Conservation (phyloP, 164 flowering plant genomes). For the Vitis rupestris region DNA sequence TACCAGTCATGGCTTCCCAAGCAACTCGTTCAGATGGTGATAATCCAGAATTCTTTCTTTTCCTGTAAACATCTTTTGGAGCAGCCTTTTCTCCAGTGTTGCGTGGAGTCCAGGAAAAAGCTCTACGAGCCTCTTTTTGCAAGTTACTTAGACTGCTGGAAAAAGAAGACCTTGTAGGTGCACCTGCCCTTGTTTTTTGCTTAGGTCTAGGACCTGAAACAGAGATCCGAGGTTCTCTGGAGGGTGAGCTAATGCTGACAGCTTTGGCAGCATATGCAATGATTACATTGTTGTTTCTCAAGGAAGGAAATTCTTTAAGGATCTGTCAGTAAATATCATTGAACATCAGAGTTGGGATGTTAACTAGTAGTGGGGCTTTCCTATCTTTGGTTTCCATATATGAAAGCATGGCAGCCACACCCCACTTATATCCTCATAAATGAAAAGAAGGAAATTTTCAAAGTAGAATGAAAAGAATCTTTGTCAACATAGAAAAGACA, state of each 20-base stretch:
- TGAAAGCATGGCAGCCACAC: background rate
- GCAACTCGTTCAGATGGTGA: constrained; percentile 74
- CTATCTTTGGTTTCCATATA: background rate
- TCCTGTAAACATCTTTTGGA: constrained; percentile 76
- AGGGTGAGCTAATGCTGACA: constrained; percentile 56
- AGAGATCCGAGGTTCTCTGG: constrained; percentile 72
- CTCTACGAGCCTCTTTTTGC: constrained; percentile 95
- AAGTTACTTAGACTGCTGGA: constrained; percentile 80
- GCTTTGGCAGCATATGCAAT: constrained; percentile 88
- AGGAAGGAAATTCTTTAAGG: constrained; percentile 83
- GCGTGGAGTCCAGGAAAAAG: constrained; percentile 95
- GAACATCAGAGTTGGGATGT: background rate
- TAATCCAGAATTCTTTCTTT: constrained; percentile 93
- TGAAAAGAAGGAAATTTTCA: background rate
- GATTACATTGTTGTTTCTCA: constrained; percentile 71
- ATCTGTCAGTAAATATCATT: constrained; percentile 52
- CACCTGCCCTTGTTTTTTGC: constrained; percentile 62
- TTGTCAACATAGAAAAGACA: no score
- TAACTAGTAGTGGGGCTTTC: background rate
- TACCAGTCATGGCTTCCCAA: constrained; percentile 97
- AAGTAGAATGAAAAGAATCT: no score
- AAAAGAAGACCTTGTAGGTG: constrained; percentile 66
- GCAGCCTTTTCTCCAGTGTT: constrained; percentile 64
- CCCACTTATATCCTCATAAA: background rate
- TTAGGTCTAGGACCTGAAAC: constrained; percentile 61